Evolutionary conservation across 192 early-diverging fungal species (phyloP).

Genomic region (Coemansia sp.): DNA sequence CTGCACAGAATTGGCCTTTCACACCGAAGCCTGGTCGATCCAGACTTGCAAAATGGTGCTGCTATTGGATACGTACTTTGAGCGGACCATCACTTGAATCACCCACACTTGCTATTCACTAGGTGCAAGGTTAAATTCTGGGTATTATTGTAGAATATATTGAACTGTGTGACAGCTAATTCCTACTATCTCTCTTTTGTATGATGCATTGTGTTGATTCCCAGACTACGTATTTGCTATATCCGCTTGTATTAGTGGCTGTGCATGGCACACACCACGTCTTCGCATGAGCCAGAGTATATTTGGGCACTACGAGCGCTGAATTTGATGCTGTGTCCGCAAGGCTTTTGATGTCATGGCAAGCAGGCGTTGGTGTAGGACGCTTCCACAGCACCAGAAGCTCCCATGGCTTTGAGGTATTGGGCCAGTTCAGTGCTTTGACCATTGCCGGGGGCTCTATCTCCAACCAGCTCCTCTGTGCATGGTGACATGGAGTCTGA

Average conservation of each 20-base stretch:
- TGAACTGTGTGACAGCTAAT: too few species aligned
- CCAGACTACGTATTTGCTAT: too few species aligned
- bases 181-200: too few species aligned
- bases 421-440: slow-evolving; percentile 46
- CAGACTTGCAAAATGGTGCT: slow-evolving; percentile 71
- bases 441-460: slow-evolving; percentile 29
- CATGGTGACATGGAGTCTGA: slow-evolving; percentile 47
- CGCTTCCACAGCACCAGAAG: slow-evolving; percentile 47
- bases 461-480: slow-evolving; percentile 11
- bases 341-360: slow-evolving; percentile 18
- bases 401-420: slow-evolving; percentile 41
- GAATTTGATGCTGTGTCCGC: slow-evolving; percentile 24
- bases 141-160: too few species aligned
- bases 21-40: slow-evolving; percentile 62
- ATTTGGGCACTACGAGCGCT: neutral
- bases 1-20: slow-evolving; percentile 66
- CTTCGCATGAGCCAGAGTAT: too few species aligned
- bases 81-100: slow-evolving; percentile 12
- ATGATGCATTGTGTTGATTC: too few species aligned
- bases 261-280: too few species aligned
- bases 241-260: too few species aligned
- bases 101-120: too few species aligned
- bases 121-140: too few species aligned
- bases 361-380: slow-evolving; percentile 26
- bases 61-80: slow-evolving; percentile 60